Evolutionary conservation across 352 stramenopile species (phyloP), one percentile per base, ranked within the genome.

Genomic region (Pythium guiyangense): DNA sequence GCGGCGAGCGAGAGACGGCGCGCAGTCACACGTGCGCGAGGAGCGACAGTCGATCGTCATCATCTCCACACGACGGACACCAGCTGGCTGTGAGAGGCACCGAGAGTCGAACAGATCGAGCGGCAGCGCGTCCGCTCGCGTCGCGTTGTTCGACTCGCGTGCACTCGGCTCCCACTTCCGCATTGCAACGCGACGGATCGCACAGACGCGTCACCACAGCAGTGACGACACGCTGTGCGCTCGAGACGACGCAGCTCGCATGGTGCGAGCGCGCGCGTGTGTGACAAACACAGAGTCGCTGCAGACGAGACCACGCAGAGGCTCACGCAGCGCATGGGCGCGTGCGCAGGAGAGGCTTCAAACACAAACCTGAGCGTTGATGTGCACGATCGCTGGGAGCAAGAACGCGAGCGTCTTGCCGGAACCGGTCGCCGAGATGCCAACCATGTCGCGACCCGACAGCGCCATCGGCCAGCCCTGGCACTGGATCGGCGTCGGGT

Each of bases 351-450:
- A 15, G n/a, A 42, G 20, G 68, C 62, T 68, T 72, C 70, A 79
- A 63, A 27, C 59, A 91, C 84, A 83, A 94, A 98, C 96, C 94
- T 99, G 96, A 65, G 96, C 97, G 79, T 99, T 99, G 83, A 99
- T 99, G 78, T 99, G 97, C 66, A 99, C 98, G 87, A 99, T 99
- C 37, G 92, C 97, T 14, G 97, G 97, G n/a, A 99, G 79, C 67
- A 99, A 86, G 80, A 99, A 99, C 35, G 97, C 94, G 48, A 99
- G 63, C 29, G 97, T 99, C 73, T 99, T 99, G 53, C 97, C 97
- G 6, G 90, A 98, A 2, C 97, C 97, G 9, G 97, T 99, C 6
- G 97, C 95, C 29, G 90, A 98, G 67, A 99, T 98, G 57, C 97
- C 97, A 46, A 99, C 96, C 93, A 99, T 98, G 72, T 99, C 98